Base-by-base conservation (phyloP, 1,284 basidiomycete species). In the Leccinum subspadiceum region DNA sequence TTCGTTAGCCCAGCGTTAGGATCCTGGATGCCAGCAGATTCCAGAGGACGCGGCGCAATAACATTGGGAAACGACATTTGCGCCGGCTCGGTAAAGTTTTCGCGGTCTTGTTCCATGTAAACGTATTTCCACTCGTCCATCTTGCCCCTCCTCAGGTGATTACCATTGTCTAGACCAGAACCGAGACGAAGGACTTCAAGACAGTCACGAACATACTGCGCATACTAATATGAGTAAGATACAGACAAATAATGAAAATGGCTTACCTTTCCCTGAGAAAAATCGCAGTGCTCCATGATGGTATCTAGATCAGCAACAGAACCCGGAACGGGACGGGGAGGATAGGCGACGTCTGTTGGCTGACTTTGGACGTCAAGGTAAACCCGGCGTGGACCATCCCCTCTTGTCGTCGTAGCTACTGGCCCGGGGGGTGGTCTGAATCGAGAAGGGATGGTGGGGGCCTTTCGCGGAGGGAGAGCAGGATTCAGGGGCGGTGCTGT, bases 271-370 rank as follows among this genome's bases (percentile, higher is more conserved):
- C 85, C 82, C 58, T 84, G 80, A 15, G 84, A 84, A 70, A 94
- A 95, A 75, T 96, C 92, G 72, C 95, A 98, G 65, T 94, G 84
- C 41, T 94, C 87, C 85, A 94, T 87, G 1, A 96, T 79, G 24
- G 90, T 77, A 73, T 98, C 95, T 65, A 98, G 75, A 74, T 98
- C 95, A 10, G 92, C 82, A 15, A 93, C 81, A 59, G 90, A 89
- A 15, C 93, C 92, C 0, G 90, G 84, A 10, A 86, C 77, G 20
- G 95, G 95, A 59, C 95, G 81, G 5, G 91, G 90, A 17, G 94
- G 92, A 71, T 89, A 93, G n/a, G 84, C 84, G 53, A 83, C 78
- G 64, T 85, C 77, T 46, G 80, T 84, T 6, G 81, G 79, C 52
- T 78, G 73, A 60, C 79, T 79, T 60, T 86, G 81, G 46, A 92